phyloP scores from a whole-genome alignment of 495 filamentous ascomycete genomes.

The Hapsidospora chrysogenum region DNA sequence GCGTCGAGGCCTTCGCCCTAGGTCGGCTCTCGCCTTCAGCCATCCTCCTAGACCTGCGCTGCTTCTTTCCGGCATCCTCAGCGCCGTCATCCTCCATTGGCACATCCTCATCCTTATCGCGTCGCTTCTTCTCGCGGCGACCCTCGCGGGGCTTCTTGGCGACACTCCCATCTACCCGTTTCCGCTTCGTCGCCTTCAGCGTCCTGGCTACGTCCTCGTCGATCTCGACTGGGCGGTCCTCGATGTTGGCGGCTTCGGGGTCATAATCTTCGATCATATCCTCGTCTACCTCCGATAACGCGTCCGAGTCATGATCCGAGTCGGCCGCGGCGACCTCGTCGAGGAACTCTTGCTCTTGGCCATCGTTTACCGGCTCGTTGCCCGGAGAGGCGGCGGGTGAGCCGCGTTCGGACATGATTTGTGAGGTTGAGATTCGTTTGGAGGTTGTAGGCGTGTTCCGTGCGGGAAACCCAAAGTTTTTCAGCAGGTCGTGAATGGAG shows the following conservation, averaged over 20 bases:
- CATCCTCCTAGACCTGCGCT: conserved; percentile 17
- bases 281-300: conserved; percentile 89
- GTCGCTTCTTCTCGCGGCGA: conserved; percentile 57
- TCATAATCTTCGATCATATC: conserved; percentile 86
- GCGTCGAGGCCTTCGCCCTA: conserved; percentile 28
- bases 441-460: too few relatives aligned
- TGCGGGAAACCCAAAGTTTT: background rate
- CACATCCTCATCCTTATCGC: conserved; percentile 26
- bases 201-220: conserved; percentile 71
- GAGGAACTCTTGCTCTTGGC: conserved; percentile 17
- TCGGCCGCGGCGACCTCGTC: conserved; percentile 22
- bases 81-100: conserved; percentile 33
- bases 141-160: conserved; percentile 60
- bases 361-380: conserved; percentile 15
- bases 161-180: conserved; percentile 43
- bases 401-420: conserved; percentile 28
- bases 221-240: conserved; percentile 66
- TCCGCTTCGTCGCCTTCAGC: conserved; percentile 62
- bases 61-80: conserved; percentile 38
- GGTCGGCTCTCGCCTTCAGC: conserved; percentile 13
- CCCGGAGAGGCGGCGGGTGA: conserved; percentile 12
- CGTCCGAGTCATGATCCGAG: conserved; percentile 66
- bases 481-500: background rate
- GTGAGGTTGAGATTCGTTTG: too few relatives aligned
- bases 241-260: conserved; percentile 53